A percentile compares a stretch with the other conserved stretches of the same genome.
These are phyloP conservation scores for Neonectria faginata DNA, from an alignment of 2,329 filamentous ascomycete genomes.

Conservation along the genomic window DNA sequence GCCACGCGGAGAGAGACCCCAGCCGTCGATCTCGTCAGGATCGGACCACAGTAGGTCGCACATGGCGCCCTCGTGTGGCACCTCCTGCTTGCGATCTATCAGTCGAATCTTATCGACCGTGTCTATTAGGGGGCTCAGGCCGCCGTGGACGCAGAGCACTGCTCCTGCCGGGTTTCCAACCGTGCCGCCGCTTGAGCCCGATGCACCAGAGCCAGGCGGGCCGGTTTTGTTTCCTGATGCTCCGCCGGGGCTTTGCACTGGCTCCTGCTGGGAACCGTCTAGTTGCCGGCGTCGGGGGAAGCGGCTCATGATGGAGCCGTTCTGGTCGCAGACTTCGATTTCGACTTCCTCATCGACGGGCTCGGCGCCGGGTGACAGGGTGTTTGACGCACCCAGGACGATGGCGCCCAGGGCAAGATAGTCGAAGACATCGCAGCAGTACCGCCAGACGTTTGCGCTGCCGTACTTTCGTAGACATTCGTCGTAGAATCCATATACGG, in stretches of 20 bases:
- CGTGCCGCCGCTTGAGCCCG: constrained; percentile 73
- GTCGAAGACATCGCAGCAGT: constrained; percentile 98
- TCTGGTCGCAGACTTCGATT: constrained; percentile 91
- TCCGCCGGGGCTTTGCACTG: constrained; percentile 45
- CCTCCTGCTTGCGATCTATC: constrained; percentile 96
- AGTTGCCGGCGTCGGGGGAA: constrained; percentile 66
- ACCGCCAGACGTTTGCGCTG: constrained; percentile 95
- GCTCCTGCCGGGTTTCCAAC: constrained; percentile 79
- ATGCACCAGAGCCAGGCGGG: constrained; percentile 82
- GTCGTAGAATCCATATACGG: constrained; percentile 98
- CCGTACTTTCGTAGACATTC: constrained; percentile 97
- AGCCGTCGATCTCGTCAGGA: constrained; percentile 96
- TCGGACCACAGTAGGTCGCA: constrained; percentile 98
- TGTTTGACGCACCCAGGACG: constrained; percentile 85
- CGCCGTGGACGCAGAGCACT: constrained; percentile 95
- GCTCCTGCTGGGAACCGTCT: constrained; percentile 40
- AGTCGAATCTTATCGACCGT: constrained; percentile 95
- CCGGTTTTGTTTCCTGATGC: constrained; percentile 62
- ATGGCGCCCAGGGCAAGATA: constrained; percentile 92
- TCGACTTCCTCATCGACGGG: constrained; percentile 80
- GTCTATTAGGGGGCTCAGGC: constrained; percentile 90
- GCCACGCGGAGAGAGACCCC: constrained; percentile 92
- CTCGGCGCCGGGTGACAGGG: constrained; percentile 63
- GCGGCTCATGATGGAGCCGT: constrained; percentile 80
- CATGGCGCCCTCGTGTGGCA: constrained; percentile 98